Conservation (phyloP, 805 yeast species). For the Saccharomycopsis amapae region DNA sequence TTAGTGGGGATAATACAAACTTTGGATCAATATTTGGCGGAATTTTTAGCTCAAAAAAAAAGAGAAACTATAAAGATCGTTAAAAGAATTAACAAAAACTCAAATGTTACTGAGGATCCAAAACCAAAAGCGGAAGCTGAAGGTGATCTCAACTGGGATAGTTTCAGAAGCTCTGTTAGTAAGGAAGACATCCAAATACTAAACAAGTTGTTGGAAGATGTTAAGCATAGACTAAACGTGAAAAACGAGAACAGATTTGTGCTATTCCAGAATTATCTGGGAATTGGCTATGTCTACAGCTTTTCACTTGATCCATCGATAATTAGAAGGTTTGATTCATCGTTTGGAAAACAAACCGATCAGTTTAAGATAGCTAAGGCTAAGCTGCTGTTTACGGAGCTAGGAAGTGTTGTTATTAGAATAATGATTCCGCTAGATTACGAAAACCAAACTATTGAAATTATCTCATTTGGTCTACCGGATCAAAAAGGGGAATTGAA, state of each 20-base stretch:
- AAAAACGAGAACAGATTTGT: neutral
- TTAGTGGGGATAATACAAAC: conserved; percentile 48
- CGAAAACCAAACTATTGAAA: neutral
- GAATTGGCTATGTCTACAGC: conserved; percentile 5
- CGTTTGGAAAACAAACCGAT: neutral
- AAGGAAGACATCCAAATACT: conserved; percentile 3
- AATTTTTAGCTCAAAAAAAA: conserved; percentile 51
- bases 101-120: neutral
- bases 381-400: neutral
- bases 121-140: neutral
- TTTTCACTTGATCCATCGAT: neutral
- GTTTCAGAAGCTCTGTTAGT: neutral
- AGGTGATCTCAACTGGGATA: neutral
- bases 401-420: neutral
- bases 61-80: conserved; percentile 57
- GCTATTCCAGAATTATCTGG: neutral
- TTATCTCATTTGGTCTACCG: neutral
- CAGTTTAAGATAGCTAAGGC: conserved; percentile 2
- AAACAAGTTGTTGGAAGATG: neutral
- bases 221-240: conserved; percentile 2
- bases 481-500: neutral
- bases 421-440: conserved; percentile 4
- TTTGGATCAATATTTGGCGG: conserved; percentile 52
- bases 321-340: too few relatives aligned
- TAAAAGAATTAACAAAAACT: conserved; percentile 23